These are phyloP conservation scores for Malassezia obtusa DNA, from an alignment of 1,284 basidiomycete genomes.

Conservation along the genomic window DNA sequence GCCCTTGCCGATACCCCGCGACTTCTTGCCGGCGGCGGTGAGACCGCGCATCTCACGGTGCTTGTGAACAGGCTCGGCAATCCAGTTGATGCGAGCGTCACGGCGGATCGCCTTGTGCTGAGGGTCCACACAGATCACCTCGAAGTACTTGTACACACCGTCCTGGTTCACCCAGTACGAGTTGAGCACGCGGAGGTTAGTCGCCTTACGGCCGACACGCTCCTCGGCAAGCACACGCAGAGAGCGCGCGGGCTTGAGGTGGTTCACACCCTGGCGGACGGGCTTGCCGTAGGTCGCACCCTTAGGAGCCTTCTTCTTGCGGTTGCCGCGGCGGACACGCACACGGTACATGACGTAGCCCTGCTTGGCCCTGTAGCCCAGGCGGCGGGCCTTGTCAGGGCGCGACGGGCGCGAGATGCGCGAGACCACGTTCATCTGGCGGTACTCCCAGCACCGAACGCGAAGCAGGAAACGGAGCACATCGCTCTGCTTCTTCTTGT, in stretches of 20 bases:
- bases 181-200: constrained; percentile 80
- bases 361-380: constrained; percentile 99
- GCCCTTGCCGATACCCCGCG: constrained; percentile 64
- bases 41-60: constrained; percentile 94
- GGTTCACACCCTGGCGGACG: constrained; percentile 98
- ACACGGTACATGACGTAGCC: constrained; percentile 97
- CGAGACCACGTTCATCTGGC: constrained; percentile 92
- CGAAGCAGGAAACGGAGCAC: constrained; percentile 96
- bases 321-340: constrained; percentile 93
- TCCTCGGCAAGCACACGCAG: constrained; percentile 91
- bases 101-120: constrained; percentile 82
- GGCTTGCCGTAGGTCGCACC: constrained; percentile 97
- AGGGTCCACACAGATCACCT: constrained; percentile 95
- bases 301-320: constrained; percentile 97
- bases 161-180: constrained; percentile 99
- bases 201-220: constrained; percentile 90
- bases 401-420: constrained; percentile 93
- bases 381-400: constrained; percentile 95
- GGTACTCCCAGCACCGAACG: constrained; percentile 90
- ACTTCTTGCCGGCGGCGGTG: constrained; percentile 84
- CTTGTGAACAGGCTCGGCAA: constrained; percentile 96
- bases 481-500: constrained; percentile 71
- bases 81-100: constrained; percentile 97
- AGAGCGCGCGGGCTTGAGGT: constrained; percentile 94
- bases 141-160: constrained; percentile 98